Conservation (phyloP, 1,284 basidiomycete genomes). For the Apiotrichum brassicae region DNA sequence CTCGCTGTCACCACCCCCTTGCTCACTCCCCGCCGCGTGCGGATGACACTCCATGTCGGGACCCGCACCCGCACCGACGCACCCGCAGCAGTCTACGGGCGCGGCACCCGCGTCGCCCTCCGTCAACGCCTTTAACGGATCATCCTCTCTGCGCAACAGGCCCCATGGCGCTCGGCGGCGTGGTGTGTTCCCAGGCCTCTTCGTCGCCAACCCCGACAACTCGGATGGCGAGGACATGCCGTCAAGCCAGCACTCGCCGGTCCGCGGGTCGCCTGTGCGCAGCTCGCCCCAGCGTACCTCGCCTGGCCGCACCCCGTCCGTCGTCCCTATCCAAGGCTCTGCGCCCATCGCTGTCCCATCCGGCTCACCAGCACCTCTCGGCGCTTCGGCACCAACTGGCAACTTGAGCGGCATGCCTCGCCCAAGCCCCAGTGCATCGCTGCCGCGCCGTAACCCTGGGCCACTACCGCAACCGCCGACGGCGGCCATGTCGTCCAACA, state of each 20-base stretch:
- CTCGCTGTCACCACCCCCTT: not conserved
- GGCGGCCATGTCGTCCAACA: constrained; percentile 9
- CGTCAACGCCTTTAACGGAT: not conserved
- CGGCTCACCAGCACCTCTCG: not conserved
- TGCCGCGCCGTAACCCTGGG: constrained; percentile 20
- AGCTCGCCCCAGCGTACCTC: constrained; percentile 1
- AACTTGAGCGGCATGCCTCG: constrained; percentile 6
- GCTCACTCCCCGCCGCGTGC: not conserved
- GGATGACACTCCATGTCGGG: not conserved
- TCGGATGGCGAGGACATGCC: constrained; percentile 32
- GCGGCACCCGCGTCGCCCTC: not conserved
- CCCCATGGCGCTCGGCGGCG: constrained; percentile 34
- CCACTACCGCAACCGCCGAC: constrained; percentile 16
- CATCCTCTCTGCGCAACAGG: constrained; percentile 9
- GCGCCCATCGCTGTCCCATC: not conserved
- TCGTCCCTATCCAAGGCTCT: not conserved
- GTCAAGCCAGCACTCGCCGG: not conserved
- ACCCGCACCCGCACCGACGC: not conserved
- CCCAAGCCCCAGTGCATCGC: constrained; percentile 26
- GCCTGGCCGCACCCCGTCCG: not conserved
- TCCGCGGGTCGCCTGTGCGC: not conserved
- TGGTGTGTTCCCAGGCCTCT: constrained; percentile 22
- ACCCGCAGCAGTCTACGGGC: not conserved
- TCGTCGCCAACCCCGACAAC: constrained; percentile 42
- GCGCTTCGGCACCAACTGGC: not conserved